Conservation (phyloP, 2,329 filamentous ascomycete genomes). For the Neopestalotiopsis clavispora region DNA sequence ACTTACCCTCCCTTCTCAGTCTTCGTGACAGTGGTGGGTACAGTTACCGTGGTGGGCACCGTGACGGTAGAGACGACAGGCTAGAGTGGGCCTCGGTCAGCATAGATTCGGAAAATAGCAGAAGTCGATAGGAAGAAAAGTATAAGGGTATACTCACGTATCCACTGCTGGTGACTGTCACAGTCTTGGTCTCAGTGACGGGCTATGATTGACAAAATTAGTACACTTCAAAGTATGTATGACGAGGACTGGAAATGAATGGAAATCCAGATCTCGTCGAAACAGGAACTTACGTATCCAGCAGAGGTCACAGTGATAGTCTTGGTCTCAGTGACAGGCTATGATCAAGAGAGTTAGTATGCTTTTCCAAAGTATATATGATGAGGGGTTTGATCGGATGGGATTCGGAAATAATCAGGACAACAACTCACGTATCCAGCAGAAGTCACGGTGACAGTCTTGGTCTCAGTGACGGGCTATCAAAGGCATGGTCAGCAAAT, state of each 20-base stretch:
- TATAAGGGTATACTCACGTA: not conserved
- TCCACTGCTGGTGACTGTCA: not conserved
- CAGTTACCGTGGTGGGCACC: conserved; percentile 5
- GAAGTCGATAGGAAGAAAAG: not conserved
- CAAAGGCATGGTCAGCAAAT: no score
- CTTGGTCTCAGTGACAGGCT: conserved; percentile 4
- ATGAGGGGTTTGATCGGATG: no score
- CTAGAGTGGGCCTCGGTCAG: not conserved
- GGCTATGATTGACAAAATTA: not conserved
- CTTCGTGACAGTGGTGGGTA: not conserved
- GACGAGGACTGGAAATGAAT: no score
- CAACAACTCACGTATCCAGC: no score
- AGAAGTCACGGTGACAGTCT: not conserved
- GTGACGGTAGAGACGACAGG: not conserved
- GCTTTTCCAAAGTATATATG: no score
- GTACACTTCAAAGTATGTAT: no score
- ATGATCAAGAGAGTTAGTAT: no score
- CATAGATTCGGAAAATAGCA: not conserved
- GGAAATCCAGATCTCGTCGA: no score
- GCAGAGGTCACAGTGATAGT: not conserved
- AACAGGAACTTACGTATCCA: no score
- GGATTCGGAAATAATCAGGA: no score
- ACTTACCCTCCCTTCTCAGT: conserved; percentile 1
- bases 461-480: not conserved
- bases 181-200: conserved; percentile 5